Evolutionary conservation across 2,329 filamentous ascomycete species (phyloP).

Genomic region (Neonectria hederae): DNA sequence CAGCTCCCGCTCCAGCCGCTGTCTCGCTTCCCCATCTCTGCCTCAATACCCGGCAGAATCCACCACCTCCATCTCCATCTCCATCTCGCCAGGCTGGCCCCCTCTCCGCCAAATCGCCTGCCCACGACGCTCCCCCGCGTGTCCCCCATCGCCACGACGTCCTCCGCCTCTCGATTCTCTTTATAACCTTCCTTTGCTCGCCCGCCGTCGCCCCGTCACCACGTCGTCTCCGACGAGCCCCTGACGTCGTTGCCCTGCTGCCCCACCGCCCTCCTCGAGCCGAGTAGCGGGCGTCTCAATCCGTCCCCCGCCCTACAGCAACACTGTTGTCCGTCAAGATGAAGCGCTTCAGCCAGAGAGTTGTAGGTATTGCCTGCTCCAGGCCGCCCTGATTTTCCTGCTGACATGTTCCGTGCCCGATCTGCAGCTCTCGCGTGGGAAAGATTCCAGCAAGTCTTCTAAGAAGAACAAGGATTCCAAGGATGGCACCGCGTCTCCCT

Average conservation of each 20-base stretch:
- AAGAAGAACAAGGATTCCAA: slow-evolving; percentile 78
- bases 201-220: slow-evolving; percentile 28
- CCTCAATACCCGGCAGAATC: slow-evolving; percentile 33
- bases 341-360: slow-evolving; percentile 98
- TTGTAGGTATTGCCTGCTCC: slow-evolving; percentile 70
- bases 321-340: slow-evolving; percentile 67
- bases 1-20: slow-evolving; percentile 29
- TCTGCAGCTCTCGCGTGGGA: slow-evolving; percentile 86
- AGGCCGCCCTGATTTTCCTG: slow-evolving; percentile 4
- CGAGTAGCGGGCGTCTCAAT: slow-evolving; percentile 41
- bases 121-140: slow-evolving; percentile 28
- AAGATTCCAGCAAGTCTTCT: slow-evolving; percentile 84
- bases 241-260: slow-evolving; percentile 47
- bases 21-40: slow-evolving; percentile 24
- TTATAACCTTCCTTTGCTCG: slow-evolving; percentile 26
- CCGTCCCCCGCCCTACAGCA: slow-evolving; percentile 39
- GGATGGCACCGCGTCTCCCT: slow-evolving; percentile 83
- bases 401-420: slow-evolving; percentile 26
- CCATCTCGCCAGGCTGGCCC: slow-evolving; percentile 36
- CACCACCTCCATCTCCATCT: background rate
- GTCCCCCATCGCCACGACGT: slow-evolving; percentile 30
- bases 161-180: slow-evolving; percentile 20
- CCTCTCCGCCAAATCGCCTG: slow-evolving; percentile 29
- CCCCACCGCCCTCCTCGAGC: slow-evolving; percentile 41
- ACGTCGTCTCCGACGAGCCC: slow-evolving; percentile 38